Percentiles rank a stretch among this genome's conserved stretches.
These are phyloP conservation scores for Solanum hybrid DNA, from an alignment of 305 asterid genomes.

Conservation along the genomic window DNA sequence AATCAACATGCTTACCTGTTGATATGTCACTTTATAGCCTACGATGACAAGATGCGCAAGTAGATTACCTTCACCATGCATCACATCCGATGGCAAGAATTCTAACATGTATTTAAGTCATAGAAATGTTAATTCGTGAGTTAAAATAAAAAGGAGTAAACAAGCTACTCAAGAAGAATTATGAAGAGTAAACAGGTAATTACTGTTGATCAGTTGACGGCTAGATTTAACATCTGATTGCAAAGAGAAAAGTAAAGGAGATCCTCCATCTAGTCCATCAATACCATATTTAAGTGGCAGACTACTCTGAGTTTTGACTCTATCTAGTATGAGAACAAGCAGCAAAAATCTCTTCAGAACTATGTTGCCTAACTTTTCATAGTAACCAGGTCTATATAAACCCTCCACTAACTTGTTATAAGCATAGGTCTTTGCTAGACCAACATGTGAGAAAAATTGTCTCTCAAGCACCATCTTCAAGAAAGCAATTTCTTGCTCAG, in stretches of 20 bases:
- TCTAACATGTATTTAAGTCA: conserved; percentile 32
- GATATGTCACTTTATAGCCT: conserved; percentile 75
- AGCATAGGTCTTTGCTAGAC: conserved; percentile 73
- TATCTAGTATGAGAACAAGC: conserved; percentile 76
- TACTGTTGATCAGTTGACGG: conserved; percentile 75
- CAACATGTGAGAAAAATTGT: conserved; percentile 69
- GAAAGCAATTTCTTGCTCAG: conserved; percentile 77
- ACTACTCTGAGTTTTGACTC: conserved; percentile 71
- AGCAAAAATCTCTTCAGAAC: conserved; percentile 83
- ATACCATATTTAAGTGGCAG: conserved; percentile 90
- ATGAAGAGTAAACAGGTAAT: conserved; percentile 8
- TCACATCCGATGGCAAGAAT: conserved; percentile 78
- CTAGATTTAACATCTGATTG: conserved; percentile 70
- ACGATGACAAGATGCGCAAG: conserved; percentile 74
- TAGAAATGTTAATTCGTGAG: conserved; percentile 12
- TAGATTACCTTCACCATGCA: conserved; percentile 98
- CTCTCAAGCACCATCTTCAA: conserved; percentile 78
- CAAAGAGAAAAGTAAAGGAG: conserved; percentile 69
- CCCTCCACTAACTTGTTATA: conserved; percentile 94
- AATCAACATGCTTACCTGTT: conserved; percentile 56
- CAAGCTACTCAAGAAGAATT: conserved; percentile 16
- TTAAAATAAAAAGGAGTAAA: conserved; percentile 11
- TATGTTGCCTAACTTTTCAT: conserved; percentile 81
- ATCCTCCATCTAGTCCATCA: conserved; percentile 97
- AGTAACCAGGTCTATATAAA: conserved; percentile 94